A percentile compares a stretch with the other conserved stretches of the same genome.
phyloP scores from a whole-genome alignment of 257 asterid species.

The Salvia rosmarinus region DNA sequence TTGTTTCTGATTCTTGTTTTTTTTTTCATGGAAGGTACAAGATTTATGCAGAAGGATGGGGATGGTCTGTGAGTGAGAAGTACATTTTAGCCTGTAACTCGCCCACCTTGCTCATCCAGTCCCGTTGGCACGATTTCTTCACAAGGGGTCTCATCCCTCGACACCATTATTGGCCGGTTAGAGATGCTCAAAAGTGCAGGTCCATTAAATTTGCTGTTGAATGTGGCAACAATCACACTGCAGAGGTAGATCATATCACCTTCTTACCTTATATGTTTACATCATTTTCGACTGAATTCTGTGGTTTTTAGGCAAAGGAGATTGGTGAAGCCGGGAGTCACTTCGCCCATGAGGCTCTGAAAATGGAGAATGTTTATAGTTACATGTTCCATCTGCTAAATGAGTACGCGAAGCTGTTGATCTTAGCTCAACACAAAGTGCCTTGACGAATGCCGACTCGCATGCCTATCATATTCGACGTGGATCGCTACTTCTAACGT shows the following conservation, averaged over 20 bases:
- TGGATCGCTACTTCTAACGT: too few relatives aligned
- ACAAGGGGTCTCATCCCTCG: constrained; percentile 75
- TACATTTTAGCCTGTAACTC: constrained; percentile 88
- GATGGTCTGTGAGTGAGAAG: constrained; percentile 89
- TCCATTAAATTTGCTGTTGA: constrained; percentile 76
- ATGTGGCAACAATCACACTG: constrained; percentile 74
- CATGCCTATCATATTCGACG: too few relatives aligned
- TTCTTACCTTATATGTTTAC: too few relatives aligned
- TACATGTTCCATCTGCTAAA: constrained; percentile 68
- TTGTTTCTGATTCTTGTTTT: not conserved
- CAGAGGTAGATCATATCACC: constrained; percentile 45
- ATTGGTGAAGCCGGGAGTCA: constrained; percentile 76
- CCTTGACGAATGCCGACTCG: too few relatives aligned
- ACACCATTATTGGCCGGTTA: constrained; percentile 78
- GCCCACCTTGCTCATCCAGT: constrained; percentile 52
- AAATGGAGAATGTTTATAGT: constrained; percentile 68
- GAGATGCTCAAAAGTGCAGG: constrained; percentile 43
- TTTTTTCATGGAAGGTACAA: constrained; percentile 51
- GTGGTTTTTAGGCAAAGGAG: constrained; percentile 56
- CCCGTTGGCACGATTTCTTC: constrained; percentile 72
- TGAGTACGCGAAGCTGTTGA: constrained; percentile 68
- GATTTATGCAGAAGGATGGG: constrained; percentile 74
- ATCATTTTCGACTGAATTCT: too few relatives aligned
- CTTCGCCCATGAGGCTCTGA: constrained; percentile 58
- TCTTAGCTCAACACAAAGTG: too few relatives aligned